Base-by-base conservation (phyloP, 164 flowering plant species). In the Taxillus chinensis region DNA sequence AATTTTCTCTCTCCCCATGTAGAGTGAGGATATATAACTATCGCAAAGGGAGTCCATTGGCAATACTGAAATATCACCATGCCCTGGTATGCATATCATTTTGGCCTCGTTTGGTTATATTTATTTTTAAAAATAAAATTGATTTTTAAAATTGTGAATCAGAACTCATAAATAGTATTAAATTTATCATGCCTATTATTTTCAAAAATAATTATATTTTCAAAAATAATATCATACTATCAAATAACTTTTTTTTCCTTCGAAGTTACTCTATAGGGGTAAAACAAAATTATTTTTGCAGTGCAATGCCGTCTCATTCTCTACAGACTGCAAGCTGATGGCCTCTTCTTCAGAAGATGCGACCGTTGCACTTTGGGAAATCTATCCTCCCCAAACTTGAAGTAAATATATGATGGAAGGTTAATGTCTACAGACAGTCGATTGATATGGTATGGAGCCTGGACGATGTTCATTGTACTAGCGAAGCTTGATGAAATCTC, bases 291-390 rank as follows among this genome's bases (percentile, higher is more conserved):
- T 53, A 53, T 17, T 8, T 59, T 63, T 75, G 79, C 82, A 86
- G 92, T 88, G 98, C 61, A 90, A 84, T 74, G 86, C 96, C 15
- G 92, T 90, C 37, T 60, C 95, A 14, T 93, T 77, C 67, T 83
- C 98, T 38, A 43, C 67, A 5, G 85, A 85, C 62, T 76, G 84
- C 48, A 85, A 76, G 74, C 67, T 80, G 14, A 70, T 93, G 86
- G 98, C 97, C 12, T 88, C 97, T 13, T 76, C 90, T 51, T 88
- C 97, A 45, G 90, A 90, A 75, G 98, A 93, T 58, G 60, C 84
- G 3, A 83, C 89, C 0, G 78, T 90, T 45, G 98, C 97, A 15
- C 66, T 93, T 40, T 93, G 97, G 97, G 86, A 88, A 59, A 79
- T 93, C 50, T 90, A 93, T 75, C 89, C 98, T 55, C 95, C 96